A percentile compares a stretch with the other conserved stretches of the same genome.
Evolutionary conservation across 257 asterid genomes (phyloP).

Genomic region (Osmanthus fragrans): DNA sequence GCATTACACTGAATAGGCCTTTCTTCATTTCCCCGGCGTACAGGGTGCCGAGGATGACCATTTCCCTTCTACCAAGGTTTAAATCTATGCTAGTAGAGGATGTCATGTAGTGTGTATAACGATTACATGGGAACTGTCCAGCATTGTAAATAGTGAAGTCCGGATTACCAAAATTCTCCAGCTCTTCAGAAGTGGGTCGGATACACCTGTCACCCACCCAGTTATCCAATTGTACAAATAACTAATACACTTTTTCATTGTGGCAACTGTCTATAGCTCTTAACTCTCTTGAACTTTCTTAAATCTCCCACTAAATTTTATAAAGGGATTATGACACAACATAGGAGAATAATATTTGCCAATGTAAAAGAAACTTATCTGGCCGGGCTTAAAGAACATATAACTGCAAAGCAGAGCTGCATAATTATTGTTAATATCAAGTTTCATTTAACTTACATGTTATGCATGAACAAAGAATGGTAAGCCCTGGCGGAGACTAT

Average conservation of each 20-base stretch:
- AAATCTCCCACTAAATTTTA: constrained; percentile 13
- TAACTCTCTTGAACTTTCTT: constrained; percentile 22
- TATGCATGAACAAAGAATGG: constrained; percentile 69
- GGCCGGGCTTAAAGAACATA: constrained; percentile 28
- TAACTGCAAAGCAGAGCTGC: constrained; percentile 39
- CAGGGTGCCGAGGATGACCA: constrained; percentile 99
- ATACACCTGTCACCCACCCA: constrained; percentile 96
- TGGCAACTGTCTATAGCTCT: constrained; percentile 27
- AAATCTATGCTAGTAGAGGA: constrained; percentile 98
- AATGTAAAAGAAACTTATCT: constrained; percentile 39
- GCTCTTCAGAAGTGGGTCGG: constrained; percentile 99
- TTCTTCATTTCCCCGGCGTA: constrained; percentile 99
- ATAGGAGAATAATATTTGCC: constrained; percentile 8
- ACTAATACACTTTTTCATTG: constrained; percentile 24
- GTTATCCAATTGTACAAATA: constrained; percentile 45
- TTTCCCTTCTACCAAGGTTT: constrained; percentile 83
- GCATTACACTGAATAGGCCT: constrained; percentile 96
- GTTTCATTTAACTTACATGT: constrained; percentile 40
- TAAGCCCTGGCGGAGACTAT: constrained; percentile 97
- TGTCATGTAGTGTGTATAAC: constrained; percentile 99
- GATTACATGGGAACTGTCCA: constrained; percentile 98
- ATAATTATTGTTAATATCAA: not conserved
- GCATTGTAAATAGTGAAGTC: constrained; percentile 99
- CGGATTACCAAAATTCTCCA: constrained; percentile 96
- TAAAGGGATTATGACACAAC: constrained; percentile 15